phyloP scores from a whole-genome alignment of 495 filamentous ascomycete species.

The Tuber magnatum region DNA sequence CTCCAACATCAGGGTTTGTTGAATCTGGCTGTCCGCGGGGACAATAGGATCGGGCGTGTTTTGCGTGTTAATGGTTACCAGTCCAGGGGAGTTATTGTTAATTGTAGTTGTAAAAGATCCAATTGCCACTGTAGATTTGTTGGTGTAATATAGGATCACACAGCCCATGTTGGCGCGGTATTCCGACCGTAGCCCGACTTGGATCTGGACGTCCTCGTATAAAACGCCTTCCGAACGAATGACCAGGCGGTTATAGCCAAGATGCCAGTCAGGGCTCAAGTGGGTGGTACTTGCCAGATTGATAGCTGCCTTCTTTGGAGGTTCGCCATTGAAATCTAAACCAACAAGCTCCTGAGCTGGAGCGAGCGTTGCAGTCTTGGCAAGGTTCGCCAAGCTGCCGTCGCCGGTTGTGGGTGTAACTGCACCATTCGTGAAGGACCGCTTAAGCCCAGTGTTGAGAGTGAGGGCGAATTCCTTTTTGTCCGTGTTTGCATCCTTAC shows the following conservation, averaged over 20 bases:
- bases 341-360: conserved; percentile 63
- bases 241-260: conserved; percentile 78
- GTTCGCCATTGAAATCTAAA: conserved; percentile 61
- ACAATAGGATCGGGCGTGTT: conserved; percentile 80
- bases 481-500: conserved; percentile 83
- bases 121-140: conserved; percentile 76
- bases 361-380: conserved; percentile 37
- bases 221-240: conserved; percentile 76
- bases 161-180: conserved; percentile 91
- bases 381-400: conserved; percentile 46
- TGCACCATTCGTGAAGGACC: conserved; percentile 57
- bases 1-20: conserved; percentile 92
- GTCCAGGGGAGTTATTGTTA: conserved; percentile 65
- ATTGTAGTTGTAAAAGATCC: conserved; percentile 89
- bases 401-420: conserved; percentile 49
- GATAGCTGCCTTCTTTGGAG: conserved; percentile 53
- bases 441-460: conserved; percentile 74
- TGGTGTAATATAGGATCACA: conserved; percentile 89
- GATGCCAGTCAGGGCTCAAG: conserved; percentile 87
- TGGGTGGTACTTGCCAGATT: conserved; percentile 91
- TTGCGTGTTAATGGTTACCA: conserved; percentile 74
- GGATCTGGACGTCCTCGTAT: conserved; percentile 90
- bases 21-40: conserved; percentile 65
- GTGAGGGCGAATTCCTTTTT: conserved; percentile 70
- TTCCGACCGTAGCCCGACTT: conserved; percentile 85